These are phyloP conservation scores for Vitis hybrid DNA, from an alignment of 177 flowering plant species.

Conservation along the genomic window DNA sequence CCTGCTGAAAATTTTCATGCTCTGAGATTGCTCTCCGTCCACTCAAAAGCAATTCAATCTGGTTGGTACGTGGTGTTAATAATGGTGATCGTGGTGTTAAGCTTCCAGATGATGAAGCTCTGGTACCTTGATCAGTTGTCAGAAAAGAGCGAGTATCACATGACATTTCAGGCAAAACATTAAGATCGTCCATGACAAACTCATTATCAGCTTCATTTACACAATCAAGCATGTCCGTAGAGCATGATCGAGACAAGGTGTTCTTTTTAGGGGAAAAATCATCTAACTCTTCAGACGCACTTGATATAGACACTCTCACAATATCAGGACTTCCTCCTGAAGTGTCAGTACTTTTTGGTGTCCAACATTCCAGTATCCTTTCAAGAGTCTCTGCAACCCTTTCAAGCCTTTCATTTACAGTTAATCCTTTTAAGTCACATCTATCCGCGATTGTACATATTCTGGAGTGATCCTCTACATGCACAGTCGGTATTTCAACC, in stretches of 20 bases:
- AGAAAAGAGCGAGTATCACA: constrained; percentile 27
- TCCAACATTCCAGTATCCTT: constrained; percentile 70
- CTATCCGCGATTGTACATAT: constrained; percentile 95
- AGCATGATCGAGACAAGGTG: constrained; percentile 25
- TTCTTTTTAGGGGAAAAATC: constrained; percentile 37
- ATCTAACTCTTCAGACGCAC: constrained; percentile 39
- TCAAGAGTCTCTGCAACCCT: constrained; percentile 91
- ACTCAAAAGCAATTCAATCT: constrained; percentile 61
- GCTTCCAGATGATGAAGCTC: constrained; percentile 64
- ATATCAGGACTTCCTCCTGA: constrained; percentile 47
- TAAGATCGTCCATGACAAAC: constrained; percentile 48
- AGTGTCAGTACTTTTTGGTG: constrained; percentile 53
- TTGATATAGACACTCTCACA: constrained; percentile 36
- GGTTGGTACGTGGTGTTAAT: constrained; percentile 67
- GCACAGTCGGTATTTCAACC: constrained; percentile 86
- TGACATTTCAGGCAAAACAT: constrained; percentile 33
- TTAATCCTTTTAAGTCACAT: constrained; percentile 89
- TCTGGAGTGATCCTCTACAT: constrained; percentile 93
- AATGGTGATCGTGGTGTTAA: constrained; percentile 84
- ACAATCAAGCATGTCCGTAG: constrained; percentile 50
- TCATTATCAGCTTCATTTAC: constrained; percentile 47
- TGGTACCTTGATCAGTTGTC: constrained; percentile 30
- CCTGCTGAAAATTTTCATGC: constrained; percentile 83
- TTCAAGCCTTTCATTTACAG: constrained; percentile 80
- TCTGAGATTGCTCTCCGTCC: constrained; percentile 60